phyloP scores from a whole-genome alignment of 2,329 filamentous ascomycete species.

The Colletotrichum sp. region DNA sequence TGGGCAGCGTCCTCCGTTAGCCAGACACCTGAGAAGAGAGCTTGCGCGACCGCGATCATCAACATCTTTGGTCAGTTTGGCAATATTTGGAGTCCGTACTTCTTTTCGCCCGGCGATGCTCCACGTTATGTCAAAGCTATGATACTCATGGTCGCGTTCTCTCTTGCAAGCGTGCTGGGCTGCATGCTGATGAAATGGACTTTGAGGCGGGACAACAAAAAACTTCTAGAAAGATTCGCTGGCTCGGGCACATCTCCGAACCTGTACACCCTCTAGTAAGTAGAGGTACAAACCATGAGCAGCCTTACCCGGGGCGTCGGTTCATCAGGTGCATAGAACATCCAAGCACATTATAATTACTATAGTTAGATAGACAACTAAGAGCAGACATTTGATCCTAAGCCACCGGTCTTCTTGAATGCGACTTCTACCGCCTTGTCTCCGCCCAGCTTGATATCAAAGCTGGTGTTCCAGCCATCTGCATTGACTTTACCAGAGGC shows the following conservation, averaged over 20 bases:
- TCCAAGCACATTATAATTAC: background rate
- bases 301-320: no score
- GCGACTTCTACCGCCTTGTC: background rate
- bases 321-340: background rate
- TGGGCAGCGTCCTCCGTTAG: conserved; percentile 37
- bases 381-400: background rate
- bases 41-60: conserved; percentile 36
- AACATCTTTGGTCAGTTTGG: conserved; percentile 40
- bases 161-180: background rate
- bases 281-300: background rate
- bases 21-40: conserved; percentile 41
- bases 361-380: background rate
- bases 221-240: background rate
- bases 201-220: background rate
- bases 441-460: conserved; percentile 13
- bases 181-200: background rate
- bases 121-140: conserved; percentile 33
- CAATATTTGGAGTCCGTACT: conserved; percentile 44
- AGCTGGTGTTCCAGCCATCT: conserved; percentile 10
- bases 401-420: background rate
- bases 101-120: conserved; percentile 32
- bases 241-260: background rate
- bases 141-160: conserved; percentile 22
- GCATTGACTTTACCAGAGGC: background rate
- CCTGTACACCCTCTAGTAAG: background rate